These are phyloP conservation scores for Elsinoe perseae DNA, from an alignment of 2,329 filamentous ascomycete genomes.

Conservation along the genomic window DNA sequence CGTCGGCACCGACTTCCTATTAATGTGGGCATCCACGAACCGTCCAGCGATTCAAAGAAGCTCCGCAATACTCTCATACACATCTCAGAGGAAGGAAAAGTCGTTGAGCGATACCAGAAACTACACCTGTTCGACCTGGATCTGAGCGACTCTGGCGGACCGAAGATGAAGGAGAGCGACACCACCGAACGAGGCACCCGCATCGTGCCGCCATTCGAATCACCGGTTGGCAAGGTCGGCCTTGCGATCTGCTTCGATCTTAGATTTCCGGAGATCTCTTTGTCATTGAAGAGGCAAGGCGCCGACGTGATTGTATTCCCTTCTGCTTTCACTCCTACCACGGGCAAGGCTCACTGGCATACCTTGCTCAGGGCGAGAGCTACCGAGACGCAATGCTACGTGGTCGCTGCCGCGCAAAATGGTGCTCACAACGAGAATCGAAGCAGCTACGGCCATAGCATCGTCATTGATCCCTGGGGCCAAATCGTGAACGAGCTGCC, in stretches of 20 bases:
- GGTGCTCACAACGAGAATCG: slow-evolving; percentile 69
- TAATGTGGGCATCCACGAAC: slow-evolving; percentile 82
- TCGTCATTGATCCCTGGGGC: slow-evolving; percentile 85
- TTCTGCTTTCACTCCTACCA: slow-evolving; percentile 81
- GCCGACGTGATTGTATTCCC: slow-evolving; percentile 80
- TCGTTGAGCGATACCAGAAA: slow-evolving; percentile 69
- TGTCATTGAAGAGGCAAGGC: slow-evolving; percentile 56
- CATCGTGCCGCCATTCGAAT: slow-evolving; percentile 64
- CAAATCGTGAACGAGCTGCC: slow-evolving; percentile 59
- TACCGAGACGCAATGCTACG: slow-evolving; percentile 81
- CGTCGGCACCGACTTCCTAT: slow-evolving; percentile 58
- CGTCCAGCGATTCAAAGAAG: slow-evolving; percentile 44
- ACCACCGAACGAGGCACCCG: slow-evolving; percentile 60
- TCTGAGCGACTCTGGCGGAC: slow-evolving; percentile 45
- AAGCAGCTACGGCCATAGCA: slow-evolving; percentile 74
- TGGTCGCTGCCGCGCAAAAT: slow-evolving; percentile 75
- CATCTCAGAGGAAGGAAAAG: slow-evolving; percentile 54
- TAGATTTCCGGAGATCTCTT: slow-evolving; percentile 67
- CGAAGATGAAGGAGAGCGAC: slow-evolving; percentile 54
- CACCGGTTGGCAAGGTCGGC: slow-evolving; percentile 65
- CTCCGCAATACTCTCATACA: slow-evolving; percentile 60
- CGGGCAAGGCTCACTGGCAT: slow-evolving; percentile 81
- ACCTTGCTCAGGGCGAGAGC: slow-evolving; percentile 68
- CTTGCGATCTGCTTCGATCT: slow-evolving; percentile 86
- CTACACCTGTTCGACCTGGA: slow-evolving; percentile 86